Conservation (phyloP, 2,329 filamentous ascomycete genomes). For the Penicillium freii region DNA sequence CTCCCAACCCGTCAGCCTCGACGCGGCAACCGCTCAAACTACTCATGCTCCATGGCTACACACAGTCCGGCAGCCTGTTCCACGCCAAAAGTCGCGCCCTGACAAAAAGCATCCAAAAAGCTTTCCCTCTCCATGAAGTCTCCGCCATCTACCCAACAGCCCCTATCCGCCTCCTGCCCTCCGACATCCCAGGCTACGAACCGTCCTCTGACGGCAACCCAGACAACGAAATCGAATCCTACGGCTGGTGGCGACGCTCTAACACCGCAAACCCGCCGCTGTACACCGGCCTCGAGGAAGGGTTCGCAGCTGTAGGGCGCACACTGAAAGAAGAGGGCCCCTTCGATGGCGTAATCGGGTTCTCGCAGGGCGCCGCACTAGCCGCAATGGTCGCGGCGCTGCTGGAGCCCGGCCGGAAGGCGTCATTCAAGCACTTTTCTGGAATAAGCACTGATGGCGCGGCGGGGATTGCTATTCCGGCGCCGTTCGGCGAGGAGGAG, state of each 20-base stretch:
- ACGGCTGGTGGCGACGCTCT: conserved; percentile 76
- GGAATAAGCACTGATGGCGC: conserved; percentile 17
- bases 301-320: conserved; percentile 62
- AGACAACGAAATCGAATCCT: conserved; percentile 64
- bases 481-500: conserved; percentile 44
- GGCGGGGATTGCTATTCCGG: conserved; percentile 52
- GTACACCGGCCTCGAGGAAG: conserved; percentile 69
- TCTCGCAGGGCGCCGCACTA: conserved; percentile 74
- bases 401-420: conserved; percentile 56
- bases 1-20: conserved; percentile 12
- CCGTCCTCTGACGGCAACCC: conserved; percentile 41
- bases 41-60: conserved; percentile 83
- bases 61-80: conserved; percentile 84
- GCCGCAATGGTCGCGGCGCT: conserved; percentile 71
- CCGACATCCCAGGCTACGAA: conserved; percentile 69
- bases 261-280: conserved; percentile 59
- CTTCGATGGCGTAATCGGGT: conserved; percentile 76
- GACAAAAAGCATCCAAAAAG: conserved; percentile 74
- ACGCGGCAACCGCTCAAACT: conserved; percentile 54
- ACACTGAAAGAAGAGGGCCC: conserved; percentile 63
- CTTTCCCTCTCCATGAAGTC: conserved; percentile 62
- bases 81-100: conserved; percentile 83
- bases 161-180: conserved; percentile 60
- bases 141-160: conserved; percentile 67
- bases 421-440: conserved; percentile 49